These are phyloP conservation scores for Neofusicoccum sp. DNA, from an alignment of 2,329 filamentous ascomycete genomes.

Conservation along the genomic window DNA sequence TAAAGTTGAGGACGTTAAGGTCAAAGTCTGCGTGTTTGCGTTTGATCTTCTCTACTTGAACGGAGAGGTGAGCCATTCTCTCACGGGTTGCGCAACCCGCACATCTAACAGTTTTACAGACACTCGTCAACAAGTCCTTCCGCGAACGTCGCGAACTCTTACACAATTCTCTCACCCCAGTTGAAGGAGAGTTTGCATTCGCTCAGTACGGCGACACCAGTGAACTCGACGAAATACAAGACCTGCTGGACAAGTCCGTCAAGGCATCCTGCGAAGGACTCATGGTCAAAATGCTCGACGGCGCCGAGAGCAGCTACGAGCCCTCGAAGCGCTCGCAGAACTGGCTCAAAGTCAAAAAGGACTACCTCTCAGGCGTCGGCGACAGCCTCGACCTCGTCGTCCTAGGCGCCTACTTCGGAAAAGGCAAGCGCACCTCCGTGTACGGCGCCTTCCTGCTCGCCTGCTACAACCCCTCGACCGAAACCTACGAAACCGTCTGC, in stretches of 20 bases:
- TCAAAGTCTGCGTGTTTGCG: conserved; percentile 96
- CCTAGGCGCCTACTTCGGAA: conserved; percentile 89
- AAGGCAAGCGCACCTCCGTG: conserved; percentile 91
- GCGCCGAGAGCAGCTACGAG: conserved; percentile 89
- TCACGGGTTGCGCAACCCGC: background rate
- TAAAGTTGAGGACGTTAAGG: conserved; percentile 90
- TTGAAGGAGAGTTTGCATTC: conserved; percentile 90
- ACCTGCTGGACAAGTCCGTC: conserved; percentile 88
- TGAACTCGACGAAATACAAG: conserved; percentile 91
- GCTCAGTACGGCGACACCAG: conserved; percentile 85
- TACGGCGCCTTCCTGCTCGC: conserved; percentile 96
- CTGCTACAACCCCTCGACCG: conserved; percentile 79
- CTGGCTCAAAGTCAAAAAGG: conserved; percentile 99
- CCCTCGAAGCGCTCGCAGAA: conserved; percentile 95
- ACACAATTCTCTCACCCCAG: conserved; percentile 69
- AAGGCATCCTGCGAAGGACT: conserved; percentile 95
- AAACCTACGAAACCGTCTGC: conserved; percentile 93
- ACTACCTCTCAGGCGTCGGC: conserved; percentile 90
- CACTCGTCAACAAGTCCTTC: conserved; percentile 83
- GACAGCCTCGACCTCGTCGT: conserved; percentile 97
- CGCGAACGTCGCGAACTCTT: conserved; percentile 81
- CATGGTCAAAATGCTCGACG: conserved; percentile 99
- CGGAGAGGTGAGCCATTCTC: conserved; percentile 63
- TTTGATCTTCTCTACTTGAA: conserved; percentile 95
- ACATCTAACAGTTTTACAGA: conserved; percentile 39